Evolutionary conservation across 2,329 filamentous ascomycete species (phyloP).

Genomic region (Aspergillus sp.): DNA sequence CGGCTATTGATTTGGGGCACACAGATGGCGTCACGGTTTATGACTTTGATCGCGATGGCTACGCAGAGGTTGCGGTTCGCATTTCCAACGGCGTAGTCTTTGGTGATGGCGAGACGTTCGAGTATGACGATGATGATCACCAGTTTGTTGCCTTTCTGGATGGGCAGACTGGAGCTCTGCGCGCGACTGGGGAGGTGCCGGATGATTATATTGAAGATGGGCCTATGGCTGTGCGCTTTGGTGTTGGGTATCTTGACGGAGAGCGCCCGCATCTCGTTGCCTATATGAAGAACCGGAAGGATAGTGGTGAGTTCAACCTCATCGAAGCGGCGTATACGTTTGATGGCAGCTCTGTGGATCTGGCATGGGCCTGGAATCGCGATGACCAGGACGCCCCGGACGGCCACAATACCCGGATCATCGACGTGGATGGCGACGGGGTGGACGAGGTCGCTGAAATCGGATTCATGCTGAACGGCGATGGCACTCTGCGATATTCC

Average conservation of each 20-base stretch:
- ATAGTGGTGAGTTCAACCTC: background rate
- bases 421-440: slow-evolving; percentile 7
- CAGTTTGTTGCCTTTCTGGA: slow-evolving; percentile 4
- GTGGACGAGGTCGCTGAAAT: slow-evolving; percentile 6
- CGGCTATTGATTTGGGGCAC: background rate
- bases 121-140: background rate
- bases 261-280: slow-evolving; percentile 1
- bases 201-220: slow-evolving; percentile 6
- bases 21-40: slow-evolving; percentile 7
- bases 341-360: background rate
- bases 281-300: slow-evolving; percentile 2
- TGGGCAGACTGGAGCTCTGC: background rate
- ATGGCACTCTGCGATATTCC: background rate
- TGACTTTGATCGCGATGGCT: slow-evolving; percentile 6
- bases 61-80: background rate
- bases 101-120: slow-evolving; percentile 1
- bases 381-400: background rate
- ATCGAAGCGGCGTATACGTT: slow-evolving; percentile 2
- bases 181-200: background rate
- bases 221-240: background rate
- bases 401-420: slow-evolving; percentile 6
- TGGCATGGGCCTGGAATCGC: background rate
- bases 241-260: slow-evolving; percentile 6
- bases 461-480: slow-evolving; percentile 5
- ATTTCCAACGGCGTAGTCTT: slow-evolving; percentile 8